Percentiles rank a stretch among this genome's conserved stretches.
phyloP scores from a whole-genome alignment of 1,284 basidiomycete genomes.

The Amylostereum areolatum region DNA sequence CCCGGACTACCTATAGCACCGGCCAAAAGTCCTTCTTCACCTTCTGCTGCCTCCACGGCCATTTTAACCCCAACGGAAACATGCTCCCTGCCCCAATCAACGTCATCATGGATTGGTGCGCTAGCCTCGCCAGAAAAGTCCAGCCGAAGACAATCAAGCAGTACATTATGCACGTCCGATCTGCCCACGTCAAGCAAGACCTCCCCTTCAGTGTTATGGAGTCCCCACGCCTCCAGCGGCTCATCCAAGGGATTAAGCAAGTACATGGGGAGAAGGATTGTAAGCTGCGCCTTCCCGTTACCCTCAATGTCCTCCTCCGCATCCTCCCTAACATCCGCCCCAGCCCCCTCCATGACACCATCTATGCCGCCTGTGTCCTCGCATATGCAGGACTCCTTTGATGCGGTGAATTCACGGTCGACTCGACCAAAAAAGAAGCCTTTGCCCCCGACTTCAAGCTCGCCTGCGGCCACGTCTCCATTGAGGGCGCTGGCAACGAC shows the following conservation, averaged over 20 bases:
- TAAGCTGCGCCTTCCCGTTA: constrained; percentile 19
- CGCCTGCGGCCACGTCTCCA: background rate
- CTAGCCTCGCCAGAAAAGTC: no score
- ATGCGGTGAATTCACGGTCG: background rate
- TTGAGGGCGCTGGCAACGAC: background rate
- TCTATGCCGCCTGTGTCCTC: background rate
- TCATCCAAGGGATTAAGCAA: constrained; percentile 23
- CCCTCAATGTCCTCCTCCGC: constrained; percentile 14
- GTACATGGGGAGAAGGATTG: constrained; percentile 19
- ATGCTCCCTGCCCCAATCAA: no score
- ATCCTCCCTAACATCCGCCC: constrained; percentile 10
- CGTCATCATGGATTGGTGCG: no score
- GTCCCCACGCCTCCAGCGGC: constrained; percentile 15
- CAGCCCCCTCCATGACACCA: background rate
- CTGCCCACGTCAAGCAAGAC: constrained; percentile 19
- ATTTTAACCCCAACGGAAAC: no score
- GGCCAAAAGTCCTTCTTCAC: no score
- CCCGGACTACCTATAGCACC: no score
- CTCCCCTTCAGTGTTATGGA: constrained; percentile 19
- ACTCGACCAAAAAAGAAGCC: background rate
- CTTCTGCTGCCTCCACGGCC: no score
- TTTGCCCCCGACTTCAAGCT: background rate
- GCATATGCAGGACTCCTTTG: background rate
- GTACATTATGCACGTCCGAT: constrained; percentile 20
- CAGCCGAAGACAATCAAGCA: no score